phyloP scores from a whole-genome alignment of 1,284 basidiomycete genomes.

The Erythrobasidium hasegawianum region DNA sequence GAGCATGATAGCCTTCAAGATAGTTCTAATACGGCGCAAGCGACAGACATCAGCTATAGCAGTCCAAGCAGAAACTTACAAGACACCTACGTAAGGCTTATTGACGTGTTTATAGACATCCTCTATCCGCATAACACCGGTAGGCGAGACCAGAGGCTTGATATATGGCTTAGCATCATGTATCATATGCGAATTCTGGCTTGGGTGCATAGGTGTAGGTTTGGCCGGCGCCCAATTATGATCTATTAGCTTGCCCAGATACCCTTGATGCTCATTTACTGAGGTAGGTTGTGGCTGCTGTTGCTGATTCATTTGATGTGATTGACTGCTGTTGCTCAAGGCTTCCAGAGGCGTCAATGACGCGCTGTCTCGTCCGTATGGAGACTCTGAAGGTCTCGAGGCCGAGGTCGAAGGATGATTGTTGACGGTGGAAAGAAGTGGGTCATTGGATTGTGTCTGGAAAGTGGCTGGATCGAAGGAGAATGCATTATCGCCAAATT shows the following conservation, averaged over 20 bases:
- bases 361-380: not conserved
- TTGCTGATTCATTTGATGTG: too few species aligned
- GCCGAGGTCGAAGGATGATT: not conserved
- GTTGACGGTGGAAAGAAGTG: not conserved
- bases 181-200: not conserved
- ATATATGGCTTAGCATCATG: not conserved
- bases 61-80: too few species aligned
- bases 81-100: slow-evolving; percentile 58
- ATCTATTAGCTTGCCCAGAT: not conserved
- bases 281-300: not conserved
- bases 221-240: not conserved
- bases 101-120: slow-evolving; percentile 71
- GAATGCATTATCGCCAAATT: not conserved
- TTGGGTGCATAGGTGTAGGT: not conserved
- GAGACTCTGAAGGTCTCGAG: not conserved
- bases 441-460: not conserved
- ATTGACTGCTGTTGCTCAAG: too few species aligned
- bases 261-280: not conserved
- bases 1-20: slow-evolving; percentile 85
- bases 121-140: slow-evolving; percentile 47
- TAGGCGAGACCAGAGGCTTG: slow-evolving; percentile 14
- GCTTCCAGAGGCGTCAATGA: not conserved
- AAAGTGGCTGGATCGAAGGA: not conserved
- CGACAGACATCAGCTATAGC: too few species aligned
- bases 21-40: slow-evolving; percentile 53